phyloP scores from a whole-genome alignment of 345 rosid species.

The Eucalyptus regnans region DNA sequence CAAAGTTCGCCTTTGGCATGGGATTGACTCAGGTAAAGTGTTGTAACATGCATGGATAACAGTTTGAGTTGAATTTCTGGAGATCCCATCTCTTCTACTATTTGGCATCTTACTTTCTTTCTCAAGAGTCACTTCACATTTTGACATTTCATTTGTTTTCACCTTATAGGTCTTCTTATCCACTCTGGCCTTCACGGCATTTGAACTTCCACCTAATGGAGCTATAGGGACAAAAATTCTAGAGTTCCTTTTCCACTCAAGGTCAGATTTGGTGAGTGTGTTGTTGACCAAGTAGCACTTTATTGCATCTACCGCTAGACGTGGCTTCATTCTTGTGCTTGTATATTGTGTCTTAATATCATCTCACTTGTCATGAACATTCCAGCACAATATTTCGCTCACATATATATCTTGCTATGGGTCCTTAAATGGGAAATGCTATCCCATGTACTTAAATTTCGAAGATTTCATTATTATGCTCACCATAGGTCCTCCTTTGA shows the following conservation, averaged over 20 bases:
- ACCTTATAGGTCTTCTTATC: constrained; percentile 71
- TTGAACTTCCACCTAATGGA: constrained; percentile 97
- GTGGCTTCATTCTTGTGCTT: background rate
- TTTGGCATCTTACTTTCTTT: background rate
- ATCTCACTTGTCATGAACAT: background rate
- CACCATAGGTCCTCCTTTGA: background rate
- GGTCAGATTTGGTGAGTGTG: constrained; percentile 70
- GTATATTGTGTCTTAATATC: background rate
- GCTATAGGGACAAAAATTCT: constrained; percentile 87
- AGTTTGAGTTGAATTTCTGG: background rate
- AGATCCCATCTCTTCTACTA: background rate
- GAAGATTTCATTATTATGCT: background rate
- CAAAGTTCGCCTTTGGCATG: constrained; percentile 95
- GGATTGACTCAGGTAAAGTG: constrained; percentile 84
- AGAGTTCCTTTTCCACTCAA: constrained; percentile 86
- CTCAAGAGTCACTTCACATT: background rate
- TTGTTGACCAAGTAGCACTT: background rate
- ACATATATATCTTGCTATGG: background rate
- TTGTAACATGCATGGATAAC: background rate
- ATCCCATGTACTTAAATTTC: background rate
- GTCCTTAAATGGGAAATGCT: background rate
- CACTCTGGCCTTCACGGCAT: constrained; percentile 92
- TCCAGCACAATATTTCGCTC: background rate
- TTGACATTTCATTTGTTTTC: background rate
- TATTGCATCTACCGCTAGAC: background rate